phyloP scores from a whole-genome alignment of 148 eudicot species.

The Tetragonia tetragonoides region DNA sequence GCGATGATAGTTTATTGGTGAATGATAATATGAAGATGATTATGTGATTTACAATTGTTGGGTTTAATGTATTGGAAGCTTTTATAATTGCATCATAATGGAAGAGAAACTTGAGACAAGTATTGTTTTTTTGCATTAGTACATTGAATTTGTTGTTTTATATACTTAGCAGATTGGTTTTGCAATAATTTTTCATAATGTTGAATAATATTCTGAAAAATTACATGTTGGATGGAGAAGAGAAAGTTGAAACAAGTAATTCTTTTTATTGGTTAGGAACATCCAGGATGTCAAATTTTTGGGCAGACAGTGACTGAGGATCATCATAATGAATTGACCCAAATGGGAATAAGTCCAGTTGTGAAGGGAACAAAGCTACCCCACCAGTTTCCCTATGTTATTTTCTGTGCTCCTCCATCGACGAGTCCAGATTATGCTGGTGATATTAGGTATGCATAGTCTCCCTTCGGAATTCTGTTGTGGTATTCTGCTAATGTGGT shows the following conservation, averaged over 20 bases:
- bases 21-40: not conserved
- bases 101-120: not conserved
- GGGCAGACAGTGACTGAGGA: slow-evolving; percentile 67
- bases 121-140: too few relatives aligned
- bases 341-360: slow-evolving; percentile 64
- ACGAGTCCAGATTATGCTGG: slow-evolving; percentile 60
- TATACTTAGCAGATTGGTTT: not conserved
- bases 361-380: slow-evolving; percentile 41
- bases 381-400: slow-evolving; percentile 60
- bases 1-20: not conserved
- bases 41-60: too few relatives aligned
- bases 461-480: not conserved
- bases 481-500: not conserved
- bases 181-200: not conserved
- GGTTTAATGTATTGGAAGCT: too few relatives aligned
- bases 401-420: slow-evolving; percentile 88
- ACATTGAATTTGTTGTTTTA: not conserved
- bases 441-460: slow-evolving; percentile 57
- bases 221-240: not conserved
- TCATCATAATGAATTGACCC: slow-evolving; percentile 71
- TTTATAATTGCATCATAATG: not conserved
- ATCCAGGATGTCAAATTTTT: slow-evolving; percentile 56
- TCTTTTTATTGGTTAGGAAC: slow-evolving; percentile 46
- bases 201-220: not conserved
- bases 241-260: not conserved